These are phyloP conservation scores for Arctium minus DNA, from an alignment of 129 eudicot species.

Conservation along the genomic window DNA sequence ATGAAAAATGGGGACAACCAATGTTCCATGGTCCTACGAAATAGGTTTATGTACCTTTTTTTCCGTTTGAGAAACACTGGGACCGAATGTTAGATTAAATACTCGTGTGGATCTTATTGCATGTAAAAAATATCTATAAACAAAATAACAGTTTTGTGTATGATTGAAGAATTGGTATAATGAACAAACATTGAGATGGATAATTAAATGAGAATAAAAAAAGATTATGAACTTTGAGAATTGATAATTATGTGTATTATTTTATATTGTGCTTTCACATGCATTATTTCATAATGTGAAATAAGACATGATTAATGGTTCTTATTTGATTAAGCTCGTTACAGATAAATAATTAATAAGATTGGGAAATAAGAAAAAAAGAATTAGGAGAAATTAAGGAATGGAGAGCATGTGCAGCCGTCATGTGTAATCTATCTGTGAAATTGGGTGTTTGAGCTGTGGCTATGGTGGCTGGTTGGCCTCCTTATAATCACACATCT, in stretches of 20 bases:
- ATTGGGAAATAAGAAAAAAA: too few relatives aligned
- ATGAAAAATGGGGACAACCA: background rate
- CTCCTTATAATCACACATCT: constrained; percentile 28
- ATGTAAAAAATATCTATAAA: background rate
- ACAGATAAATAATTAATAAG: background rate
- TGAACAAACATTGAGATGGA: too few relatives aligned
- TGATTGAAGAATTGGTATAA: too few relatives aligned
- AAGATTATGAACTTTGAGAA: too few relatives aligned
- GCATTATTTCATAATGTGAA: too few relatives aligned
- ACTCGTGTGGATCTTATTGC: background rate
- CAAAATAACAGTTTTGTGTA: too few relatives aligned
- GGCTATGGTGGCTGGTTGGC: constrained; percentile 30
- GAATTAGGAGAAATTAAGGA: constrained; percentile 25
- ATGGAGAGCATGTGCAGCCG: constrained; percentile 30
- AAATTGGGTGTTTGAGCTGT: constrained; percentile 46
- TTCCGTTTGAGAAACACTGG: background rate
- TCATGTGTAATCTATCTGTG: constrained; percentile 47
- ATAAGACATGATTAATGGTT: background rate
- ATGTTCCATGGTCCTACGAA: background rate
- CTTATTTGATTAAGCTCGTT: background rate
- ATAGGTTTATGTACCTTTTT: background rate
- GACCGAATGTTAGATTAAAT: background rate
- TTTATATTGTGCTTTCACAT: background rate
- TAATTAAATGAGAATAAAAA: background rate
- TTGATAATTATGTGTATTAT: background rate